Evolutionary conservation across 225 moss, liverwort and hornwort species (phyloP), one percentile per base, ranked within the genome.

Genomic region (Lunularia cruciata): DNA sequence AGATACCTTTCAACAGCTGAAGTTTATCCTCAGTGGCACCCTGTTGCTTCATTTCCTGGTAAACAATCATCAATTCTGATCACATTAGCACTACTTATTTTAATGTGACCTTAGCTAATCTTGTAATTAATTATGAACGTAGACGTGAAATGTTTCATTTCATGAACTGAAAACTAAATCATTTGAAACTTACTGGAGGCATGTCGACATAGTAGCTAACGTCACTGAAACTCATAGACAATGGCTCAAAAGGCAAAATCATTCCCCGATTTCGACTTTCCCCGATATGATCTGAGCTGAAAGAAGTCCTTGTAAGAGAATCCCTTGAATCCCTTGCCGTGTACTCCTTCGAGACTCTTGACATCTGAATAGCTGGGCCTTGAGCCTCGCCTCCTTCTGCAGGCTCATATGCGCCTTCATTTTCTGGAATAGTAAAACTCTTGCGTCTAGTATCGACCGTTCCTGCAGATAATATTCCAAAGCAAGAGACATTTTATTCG

Each of bases 201-300:
- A 82, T 82, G 39, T 82, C 78, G 9, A 96, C 92, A 0, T 49
- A 92, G 73, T 96, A 96, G 20, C 82, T 89, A 4, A 92, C 78
- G 15, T 92, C 79, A 26, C 83, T 83, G 65, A 96, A 96, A 3
- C 85, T 80, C 75, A 96, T 92, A 2, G 89, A 68, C 25, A 90
- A 60, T 1, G 96, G 92, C 70, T 96, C 82, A 76, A 90, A 96
- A 1, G 90, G 96, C 57, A 96, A 45, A 42, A 83, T 85, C 96
- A 96, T 92, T 40, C 96, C 92, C 27, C 82, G 71, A 71, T 70
- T 82, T 18, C 77, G 31, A 57, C 60, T 38, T 46, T 64, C 8
- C 39, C 43, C n/a, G 19, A 47, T 53, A 68, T 72, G 67, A 0
- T 77, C 72, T 11, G 49, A 51, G 12, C 20, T 14, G 19, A 51